Evolutionary conservation across 257 asterid species (phyloP).

Genomic region (Scutellaria galericulata): DNA sequence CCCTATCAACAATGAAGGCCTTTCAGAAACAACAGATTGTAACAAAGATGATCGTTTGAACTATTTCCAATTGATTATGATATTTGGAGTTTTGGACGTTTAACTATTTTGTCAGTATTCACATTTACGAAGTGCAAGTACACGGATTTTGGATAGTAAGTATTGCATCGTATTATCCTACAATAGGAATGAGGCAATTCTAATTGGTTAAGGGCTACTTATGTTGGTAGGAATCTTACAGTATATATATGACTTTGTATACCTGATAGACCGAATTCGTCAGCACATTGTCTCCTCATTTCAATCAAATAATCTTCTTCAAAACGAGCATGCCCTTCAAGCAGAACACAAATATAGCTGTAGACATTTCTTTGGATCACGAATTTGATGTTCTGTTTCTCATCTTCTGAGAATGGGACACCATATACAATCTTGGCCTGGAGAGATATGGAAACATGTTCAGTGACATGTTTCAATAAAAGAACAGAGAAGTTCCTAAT

Average conservation of each 20-base stretch:
- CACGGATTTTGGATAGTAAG: neutral
- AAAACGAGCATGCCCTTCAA: slow-evolving; percentile 68
- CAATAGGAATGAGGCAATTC: too few species aligned
- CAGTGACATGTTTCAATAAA: neutral
- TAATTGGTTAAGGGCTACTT: too few species aligned
- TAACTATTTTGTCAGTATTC: neutral
- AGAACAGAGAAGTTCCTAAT: neutral
- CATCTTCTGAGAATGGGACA: slow-evolving; percentile 74
- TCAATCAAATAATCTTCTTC: slow-evolving; percentile 66
- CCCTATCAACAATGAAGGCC: slow-evolving; percentile 48
- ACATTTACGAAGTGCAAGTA: neutral
- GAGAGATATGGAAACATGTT: slow-evolving; percentile 8
- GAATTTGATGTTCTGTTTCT: slow-evolving; percentile 56
- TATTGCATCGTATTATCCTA: too few species aligned
- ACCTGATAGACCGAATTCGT: slow-evolving; percentile 78
- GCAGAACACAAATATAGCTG: slow-evolving; percentile 61
- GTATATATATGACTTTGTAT: neutral
- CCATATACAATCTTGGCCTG: slow-evolving; percentile 69
- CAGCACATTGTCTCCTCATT: slow-evolving; percentile 45
- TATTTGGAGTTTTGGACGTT: neutral
- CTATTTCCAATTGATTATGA: neutral
- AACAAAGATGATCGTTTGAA: neutral
- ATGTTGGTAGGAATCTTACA: too few species aligned
- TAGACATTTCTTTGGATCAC: slow-evolving; percentile 70
- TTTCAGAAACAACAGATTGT: slow-evolving; percentile 34